These are phyloP conservation scores for Hymenoscyphus scutula DNA, from an alignment of 2,329 filamentous ascomycete species.

Conservation along the genomic window DNA sequence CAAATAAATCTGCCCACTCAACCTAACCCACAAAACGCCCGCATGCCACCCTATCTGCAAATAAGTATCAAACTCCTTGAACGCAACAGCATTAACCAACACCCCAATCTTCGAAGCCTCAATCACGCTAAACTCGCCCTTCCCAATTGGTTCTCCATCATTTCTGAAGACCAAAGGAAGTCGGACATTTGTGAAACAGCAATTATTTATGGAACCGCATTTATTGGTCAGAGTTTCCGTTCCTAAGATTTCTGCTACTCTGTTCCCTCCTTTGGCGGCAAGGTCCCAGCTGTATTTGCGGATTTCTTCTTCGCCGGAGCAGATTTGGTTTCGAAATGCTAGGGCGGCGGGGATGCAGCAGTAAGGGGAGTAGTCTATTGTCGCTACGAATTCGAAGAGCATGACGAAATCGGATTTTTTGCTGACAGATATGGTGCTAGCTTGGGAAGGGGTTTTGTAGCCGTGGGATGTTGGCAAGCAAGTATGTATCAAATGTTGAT, in stretches of 20 bases:
- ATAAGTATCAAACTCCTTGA: slow-evolving; percentile 66
- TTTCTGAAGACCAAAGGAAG: slow-evolving; percentile 54
- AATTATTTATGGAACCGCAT: slow-evolving; percentile 57
- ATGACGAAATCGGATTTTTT: slow-evolving; percentile 55
- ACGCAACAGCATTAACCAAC: slow-evolving; percentile 40
- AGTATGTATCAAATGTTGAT: slow-evolving; percentile 72
- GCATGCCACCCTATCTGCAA: slow-evolving; percentile 53
- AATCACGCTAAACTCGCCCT: slow-evolving; percentile 33
- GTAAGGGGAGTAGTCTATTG: slow-evolving; percentile 69
- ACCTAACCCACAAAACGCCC: slow-evolving; percentile 63
- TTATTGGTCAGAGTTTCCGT: slow-evolving; percentile 70
- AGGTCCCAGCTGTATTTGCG: slow-evolving; percentile 60
- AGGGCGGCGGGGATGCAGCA: slow-evolving; percentile 71
- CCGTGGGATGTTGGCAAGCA: slow-evolving; percentile 80
- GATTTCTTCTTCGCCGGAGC: slow-evolving; percentile 72
- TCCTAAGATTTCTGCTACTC: slow-evolving; percentile 60
- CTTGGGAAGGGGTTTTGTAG: slow-evolving; percentile 47
- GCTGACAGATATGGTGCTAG: slow-evolving; percentile 15
- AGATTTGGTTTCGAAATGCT: slow-evolving; percentile 63
- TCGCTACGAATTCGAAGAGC: slow-evolving; percentile 76
- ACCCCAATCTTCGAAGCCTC: slow-evolving; percentile 57
- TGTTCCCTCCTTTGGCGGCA: slow-evolving; percentile 59
- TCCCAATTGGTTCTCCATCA: slow-evolving; percentile 22
- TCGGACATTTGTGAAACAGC: slow-evolving; percentile 69
- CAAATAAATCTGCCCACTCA: slow-evolving; percentile 82